These are phyloP conservation scores for Populus ilicifolia DNA, from an alignment of 345 rosid species.

Conservation along the genomic window DNA sequence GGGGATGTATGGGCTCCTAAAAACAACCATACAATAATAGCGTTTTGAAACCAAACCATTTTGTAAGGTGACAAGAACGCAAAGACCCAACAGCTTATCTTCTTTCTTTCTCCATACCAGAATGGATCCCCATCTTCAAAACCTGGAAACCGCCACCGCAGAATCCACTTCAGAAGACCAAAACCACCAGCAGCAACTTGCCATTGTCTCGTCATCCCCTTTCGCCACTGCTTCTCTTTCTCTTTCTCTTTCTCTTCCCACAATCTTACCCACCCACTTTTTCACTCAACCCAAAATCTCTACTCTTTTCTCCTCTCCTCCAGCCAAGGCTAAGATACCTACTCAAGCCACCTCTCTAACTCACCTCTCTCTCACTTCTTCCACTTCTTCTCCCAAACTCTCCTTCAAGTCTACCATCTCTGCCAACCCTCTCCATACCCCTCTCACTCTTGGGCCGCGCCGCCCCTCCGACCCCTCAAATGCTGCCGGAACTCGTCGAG, in stretches of 20 bases:
- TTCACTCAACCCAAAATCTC: constrained; percentile 48
- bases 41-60: not conserved
- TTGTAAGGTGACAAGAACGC: not conserved
- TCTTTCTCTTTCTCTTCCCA: constrained; percentile 47
- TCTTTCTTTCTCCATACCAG: not conserved
- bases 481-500: constrained; percentile 76
- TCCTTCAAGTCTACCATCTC: constrained; percentile 80
- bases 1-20: too few relatives aligned
- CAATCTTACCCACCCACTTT: constrained; percentile 45
- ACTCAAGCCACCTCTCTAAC: constrained; percentile 63
- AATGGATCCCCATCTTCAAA: constrained; percentile 48
- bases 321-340: constrained; percentile 61
- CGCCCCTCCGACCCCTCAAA: constrained; percentile 86
- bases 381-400: constrained; percentile 42
- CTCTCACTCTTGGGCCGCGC: constrained; percentile 79
- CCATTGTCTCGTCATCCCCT: constrained; percentile 44
- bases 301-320: constrained; percentile 40
- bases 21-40: not conserved
- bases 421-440: constrained; percentile 73
- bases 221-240: constrained; percentile 67
- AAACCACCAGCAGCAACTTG: constrained; percentile 9
- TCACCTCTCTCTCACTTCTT: constrained; percentile 48
- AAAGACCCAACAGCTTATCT: not conserved
- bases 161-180: constrained; percentile 33
- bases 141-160: constrained; percentile 18